These are phyloP conservation scores for Choiromyces venosus DNA, from an alignment of 495 filamentous ascomycete species.

Conservation along the genomic window DNA sequence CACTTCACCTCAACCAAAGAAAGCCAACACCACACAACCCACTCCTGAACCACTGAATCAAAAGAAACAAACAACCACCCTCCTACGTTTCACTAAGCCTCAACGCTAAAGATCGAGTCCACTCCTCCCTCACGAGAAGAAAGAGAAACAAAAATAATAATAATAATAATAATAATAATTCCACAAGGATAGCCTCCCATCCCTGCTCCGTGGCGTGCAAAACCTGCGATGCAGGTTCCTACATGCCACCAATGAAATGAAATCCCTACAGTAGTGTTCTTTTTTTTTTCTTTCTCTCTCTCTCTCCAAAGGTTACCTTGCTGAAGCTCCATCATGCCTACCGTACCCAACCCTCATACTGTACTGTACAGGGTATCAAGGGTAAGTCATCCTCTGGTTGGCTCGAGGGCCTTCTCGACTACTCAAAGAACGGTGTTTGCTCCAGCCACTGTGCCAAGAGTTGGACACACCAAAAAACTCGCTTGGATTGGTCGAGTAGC, in stretches of 20 bases:
- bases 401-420: too few relatives aligned
- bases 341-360: not conserved
- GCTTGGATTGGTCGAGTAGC: too few relatives aligned
- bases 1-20: not conserved
- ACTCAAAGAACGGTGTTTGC: too few relatives aligned
- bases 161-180: not conserved
- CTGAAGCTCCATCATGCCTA: too few relatives aligned
- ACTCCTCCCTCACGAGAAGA: not conserved
- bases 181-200: not conserved
- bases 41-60: not conserved
- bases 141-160: not conserved
- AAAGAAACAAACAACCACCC: not conserved
- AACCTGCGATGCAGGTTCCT: slow-evolving; percentile 38
- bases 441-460: too few relatives aligned
- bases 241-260: slow-evolving; percentile 20
- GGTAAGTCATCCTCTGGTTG: too few relatives aligned
- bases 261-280: not conserved
- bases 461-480: too few relatives aligned
- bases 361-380: too few relatives aligned
- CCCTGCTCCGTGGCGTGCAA: slow-evolving; percentile 5
- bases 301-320: too few relatives aligned
- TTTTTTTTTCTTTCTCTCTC: not conserved
- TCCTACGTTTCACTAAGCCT: not conserved
- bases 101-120: not conserved
- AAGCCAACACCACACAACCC: not conserved